Percentiles rank a stretch among this genome's conserved stretches.
These are phyloP conservation scores for Starmerella apis DNA, from an alignment of 805 yeast genomes.

Conservation along the genomic window DNA sequence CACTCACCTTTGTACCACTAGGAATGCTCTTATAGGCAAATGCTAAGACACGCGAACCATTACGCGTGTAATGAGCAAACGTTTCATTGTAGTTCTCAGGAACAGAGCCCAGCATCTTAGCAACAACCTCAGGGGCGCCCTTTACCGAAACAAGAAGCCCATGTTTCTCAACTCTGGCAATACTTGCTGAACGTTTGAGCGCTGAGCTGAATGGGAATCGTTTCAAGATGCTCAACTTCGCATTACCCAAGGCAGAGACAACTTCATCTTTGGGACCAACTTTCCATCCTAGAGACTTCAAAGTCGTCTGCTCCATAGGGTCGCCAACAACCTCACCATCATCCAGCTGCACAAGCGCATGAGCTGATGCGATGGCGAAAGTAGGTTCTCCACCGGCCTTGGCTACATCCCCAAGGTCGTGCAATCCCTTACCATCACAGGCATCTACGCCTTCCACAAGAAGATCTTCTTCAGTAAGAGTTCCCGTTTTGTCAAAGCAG, in stretches of 20 bases:
- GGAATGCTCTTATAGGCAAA: conserved; percentile 72
- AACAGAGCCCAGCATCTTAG: conserved; percentile 55
- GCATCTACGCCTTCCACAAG: conserved; percentile 96
- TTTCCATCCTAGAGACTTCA: conserved; percentile 76
- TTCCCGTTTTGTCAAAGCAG: conserved; percentile 97
- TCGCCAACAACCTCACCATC: conserved; percentile 98
- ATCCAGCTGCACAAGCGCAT: conserved; percentile 85
- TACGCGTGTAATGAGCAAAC: conserved; percentile 81
- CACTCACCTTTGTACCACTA: conserved; percentile 38
- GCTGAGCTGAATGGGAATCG: conserved; percentile 96
- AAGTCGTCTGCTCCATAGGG: conserved; percentile 96
- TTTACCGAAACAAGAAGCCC: conserved; percentile 67
- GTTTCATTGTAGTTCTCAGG: conserved; percentile 76
- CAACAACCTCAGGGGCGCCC: conserved; percentile 97
- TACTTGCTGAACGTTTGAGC: conserved; percentile 85
- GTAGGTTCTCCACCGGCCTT: conserved; percentile 46
- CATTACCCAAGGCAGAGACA: conserved; percentile 36
- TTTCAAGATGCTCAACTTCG: conserved; percentile 64
- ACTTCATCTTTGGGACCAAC: conserved; percentile 69
- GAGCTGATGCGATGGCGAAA: conserved; percentile 82
- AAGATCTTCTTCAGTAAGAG: conserved; percentile 92
- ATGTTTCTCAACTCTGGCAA: conserved; percentile 42
- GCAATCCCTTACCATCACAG: conserved; percentile 36
- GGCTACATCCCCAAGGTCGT: conserved; percentile 34
- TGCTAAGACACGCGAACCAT: conserved; percentile 96